Evolutionary conservation across 1,139 yeast species (phyloP).

Genomic region (Yamadazyma kanchanaburiensis): DNA sequence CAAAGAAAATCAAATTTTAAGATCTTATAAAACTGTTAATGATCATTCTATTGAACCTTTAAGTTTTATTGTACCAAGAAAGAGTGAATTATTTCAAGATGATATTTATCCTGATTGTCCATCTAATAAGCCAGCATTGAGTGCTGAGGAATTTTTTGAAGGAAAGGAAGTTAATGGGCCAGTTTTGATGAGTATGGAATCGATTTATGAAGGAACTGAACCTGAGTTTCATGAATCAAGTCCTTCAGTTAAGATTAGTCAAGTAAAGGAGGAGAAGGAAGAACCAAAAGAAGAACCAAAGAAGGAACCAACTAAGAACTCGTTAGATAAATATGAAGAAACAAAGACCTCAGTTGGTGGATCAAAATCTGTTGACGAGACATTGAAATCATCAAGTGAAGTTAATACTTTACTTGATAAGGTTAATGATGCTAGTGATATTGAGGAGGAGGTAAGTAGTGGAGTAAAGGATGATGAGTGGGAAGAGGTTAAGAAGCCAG

Average conservation of each 20-base stretch:
- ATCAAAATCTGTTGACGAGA: slow-evolving; percentile 31
- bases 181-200: slow-evolving; percentile 70
- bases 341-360: slow-evolving; percentile 7
- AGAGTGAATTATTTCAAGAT: slow-evolving; percentile 86
- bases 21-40: slow-evolving; percentile 78
- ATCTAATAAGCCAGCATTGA: slow-evolving; percentile 70
- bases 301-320: slow-evolving; percentile 9
- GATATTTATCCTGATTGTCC: slow-evolving; percentile 94
- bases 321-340: slow-evolving; percentile 13
- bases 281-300: slow-evolving; percentile 14
- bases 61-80: slow-evolving; percentile 89
- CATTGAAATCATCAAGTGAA: slow-evolving; percentile 36
- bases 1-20: slow-evolving; percentile 78
- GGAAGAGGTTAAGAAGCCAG: slow-evolving; percentile 39
- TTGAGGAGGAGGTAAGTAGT: slow-evolving; percentile 30
- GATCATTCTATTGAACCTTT: slow-evolving; percentile 85
- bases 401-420: slow-evolving; percentile 36
- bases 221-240: slow-evolving; percentile 38
- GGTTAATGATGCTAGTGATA: slow-evolving; percentile 39
- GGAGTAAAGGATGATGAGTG: slow-evolving; percentile 38
- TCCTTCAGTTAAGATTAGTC: slow-evolving; percentile 26
- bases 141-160: slow-evolving; percentile 73
- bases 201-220: slow-evolving; percentile 72
- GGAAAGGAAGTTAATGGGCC: slow-evolving; percentile 85
- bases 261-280: slow-evolving; percentile 17